Conservation (phyloP, 495 filamentous ascomycete species). For the Aeminium ludgeri region DNA sequence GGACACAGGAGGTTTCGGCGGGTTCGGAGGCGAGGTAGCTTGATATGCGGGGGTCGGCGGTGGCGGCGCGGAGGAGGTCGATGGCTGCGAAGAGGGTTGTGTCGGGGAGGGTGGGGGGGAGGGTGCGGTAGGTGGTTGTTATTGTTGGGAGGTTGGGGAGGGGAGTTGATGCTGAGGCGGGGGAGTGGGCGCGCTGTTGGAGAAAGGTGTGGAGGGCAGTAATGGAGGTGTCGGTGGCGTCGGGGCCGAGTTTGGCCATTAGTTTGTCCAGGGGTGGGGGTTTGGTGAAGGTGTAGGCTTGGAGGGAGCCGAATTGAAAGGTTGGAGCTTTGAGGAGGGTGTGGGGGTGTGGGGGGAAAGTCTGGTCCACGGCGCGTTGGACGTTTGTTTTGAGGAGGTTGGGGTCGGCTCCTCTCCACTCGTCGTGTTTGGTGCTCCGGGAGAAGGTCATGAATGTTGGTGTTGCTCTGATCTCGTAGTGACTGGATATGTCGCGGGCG, state of each 20-base stretch:
- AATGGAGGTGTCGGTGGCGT: slow-evolving; percentile 34
- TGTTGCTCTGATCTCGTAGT: slow-evolving; percentile 56
- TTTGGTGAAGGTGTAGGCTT: slow-evolving; percentile 59
- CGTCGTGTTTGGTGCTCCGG: slow-evolving; percentile 54
- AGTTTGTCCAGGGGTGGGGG: slow-evolving; percentile 73
- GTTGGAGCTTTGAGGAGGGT: slow-evolving; percentile 49
- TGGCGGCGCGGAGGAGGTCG: slow-evolving; percentile 61
- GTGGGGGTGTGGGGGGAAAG: slow-evolving; percentile 63
- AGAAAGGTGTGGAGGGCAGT: slow-evolving; percentile 27
- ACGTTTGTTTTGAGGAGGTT: slow-evolving; percentile 52
- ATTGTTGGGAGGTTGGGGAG: slow-evolving; percentile 44
- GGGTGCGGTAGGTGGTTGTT: slow-evolving; percentile 32
- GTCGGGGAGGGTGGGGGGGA: slow-evolving; percentile 34
- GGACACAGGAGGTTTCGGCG: slow-evolving; percentile 43
- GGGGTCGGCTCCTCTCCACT: slow-evolving; percentile 65
- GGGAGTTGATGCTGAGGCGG: no score
- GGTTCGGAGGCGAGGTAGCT: slow-evolving; percentile 69
- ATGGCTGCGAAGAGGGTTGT: slow-evolving; percentile 59
- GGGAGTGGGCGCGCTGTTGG: slow-evolving; percentile 28
- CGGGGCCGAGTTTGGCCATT: slow-evolving; percentile 49
- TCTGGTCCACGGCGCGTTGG: slow-evolving; percentile 57
- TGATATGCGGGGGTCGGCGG: slow-evolving; percentile 70
- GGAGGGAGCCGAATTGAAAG: slow-evolving; percentile 42
- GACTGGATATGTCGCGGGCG: slow-evolving; percentile 46
- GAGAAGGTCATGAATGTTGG: slow-evolving; percentile 87